These are phyloP conservation scores for Hypomontagnella monticulosa DNA, from an alignment of 495 filamentous ascomycete species.

Conservation along the genomic window DNA sequence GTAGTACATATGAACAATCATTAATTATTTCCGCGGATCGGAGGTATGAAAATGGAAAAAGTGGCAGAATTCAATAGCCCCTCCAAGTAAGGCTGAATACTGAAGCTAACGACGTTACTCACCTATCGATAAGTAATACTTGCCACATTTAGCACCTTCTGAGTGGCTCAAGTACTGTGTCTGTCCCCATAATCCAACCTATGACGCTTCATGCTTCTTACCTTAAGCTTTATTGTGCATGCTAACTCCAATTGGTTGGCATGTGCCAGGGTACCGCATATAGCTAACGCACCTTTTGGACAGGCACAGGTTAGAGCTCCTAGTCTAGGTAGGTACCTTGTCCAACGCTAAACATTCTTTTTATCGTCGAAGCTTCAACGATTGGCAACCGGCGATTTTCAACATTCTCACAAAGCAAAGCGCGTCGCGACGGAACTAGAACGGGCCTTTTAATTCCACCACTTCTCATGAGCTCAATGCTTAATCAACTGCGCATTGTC, in stretches of 20 bases:
- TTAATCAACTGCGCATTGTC: conserved; percentile 45
- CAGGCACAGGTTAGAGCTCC: no score
- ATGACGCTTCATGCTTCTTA: no score
- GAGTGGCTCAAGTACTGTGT: no score
- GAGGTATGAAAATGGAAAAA: conserved; percentile 21
- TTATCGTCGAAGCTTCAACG: conserved; percentile 7
- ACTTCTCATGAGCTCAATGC: conserved; percentile 47
- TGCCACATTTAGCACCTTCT: neutral
- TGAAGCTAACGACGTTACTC: neutral
- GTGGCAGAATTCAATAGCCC: conserved; percentile 10
- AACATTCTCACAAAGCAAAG: conserved; percentile 26
- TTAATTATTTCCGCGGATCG: conserved; percentile 27
- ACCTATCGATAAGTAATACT: conserved; percentile 15
- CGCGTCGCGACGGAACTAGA: conserved; percentile 35
- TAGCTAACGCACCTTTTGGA: neutral
- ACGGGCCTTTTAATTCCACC: conserved; percentile 25
- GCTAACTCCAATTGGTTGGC: conserved; percentile 7
- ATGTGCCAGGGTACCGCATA: no score
- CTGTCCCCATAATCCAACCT: no score
- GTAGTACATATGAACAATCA: conserved; percentile 6
- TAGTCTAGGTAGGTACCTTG: conserved; percentile 2
- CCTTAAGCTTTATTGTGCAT: neutral
- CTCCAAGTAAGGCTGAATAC: conserved; percentile 2
- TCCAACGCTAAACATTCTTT: conserved; percentile 5
- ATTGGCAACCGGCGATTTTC: conserved; percentile 23